Evolutionary conservation across 371 early-diverging fungal genomes (phyloP), one percentile per base, ranked within the genome.

Genomic region (Capillidium heterosporum): DNA sequence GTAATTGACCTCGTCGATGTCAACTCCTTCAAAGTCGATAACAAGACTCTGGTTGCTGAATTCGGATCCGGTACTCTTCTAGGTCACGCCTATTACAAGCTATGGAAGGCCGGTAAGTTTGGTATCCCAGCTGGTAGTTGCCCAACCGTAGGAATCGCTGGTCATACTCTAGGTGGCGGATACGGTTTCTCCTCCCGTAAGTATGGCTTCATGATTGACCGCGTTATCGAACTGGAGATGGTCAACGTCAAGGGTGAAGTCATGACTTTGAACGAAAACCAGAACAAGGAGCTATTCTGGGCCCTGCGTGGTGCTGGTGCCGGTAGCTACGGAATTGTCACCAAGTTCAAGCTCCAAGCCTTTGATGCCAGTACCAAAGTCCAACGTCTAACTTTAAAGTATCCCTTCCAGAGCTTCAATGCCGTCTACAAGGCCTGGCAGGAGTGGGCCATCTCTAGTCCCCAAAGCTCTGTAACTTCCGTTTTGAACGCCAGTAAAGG

Each of bases 221-320:
- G 71, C 11, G 65, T 77, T 40, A 40, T 71, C 15, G 65, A 63
- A 19, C 67, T 70, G 41, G 60, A 67, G 32, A 59, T 80, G 10
- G 75, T 78, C 15, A 59, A 65, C 13, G 68, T 73, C 46, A 58
- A 71, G 21, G 81, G 81, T 1, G 54, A 68, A 4, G 48, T 75
- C 11, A 40, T 76, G 7, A 67, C 58, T 48, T 73, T 68, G 35
- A 67, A 59, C 42, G 58, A 67, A 17, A 57, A 60, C 2, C 26
- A 62, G 32, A 69, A 80, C 56, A 7, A 57, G 1, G 78, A 80
- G 42, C 60, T 80, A 10, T 80, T 73, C 59, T 78, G 69, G 64
- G 75, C 74, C 1, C 59, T 78, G n/a, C 71, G 81, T 31, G 81
- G 78, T 27, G 78, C 76, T 7, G 78, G 77, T 8, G 70, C 69